Percentiles rank a stretch among this genome's conserved stretches.
Evolutionary conservation across 192 early-diverging fungal species (phyloP).

Genomic region (Coemansia reversa): DNA sequence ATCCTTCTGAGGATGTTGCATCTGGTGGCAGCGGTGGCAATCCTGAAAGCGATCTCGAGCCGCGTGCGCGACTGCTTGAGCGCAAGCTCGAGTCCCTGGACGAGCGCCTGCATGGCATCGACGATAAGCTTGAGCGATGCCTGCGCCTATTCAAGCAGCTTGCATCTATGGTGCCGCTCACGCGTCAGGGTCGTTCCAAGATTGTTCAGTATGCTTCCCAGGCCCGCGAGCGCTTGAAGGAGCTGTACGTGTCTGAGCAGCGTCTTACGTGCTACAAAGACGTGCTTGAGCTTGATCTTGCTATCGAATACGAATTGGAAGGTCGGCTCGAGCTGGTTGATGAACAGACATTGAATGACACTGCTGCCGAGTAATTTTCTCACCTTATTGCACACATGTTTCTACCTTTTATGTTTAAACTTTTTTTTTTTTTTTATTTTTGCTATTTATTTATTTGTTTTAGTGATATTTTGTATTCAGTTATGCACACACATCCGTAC

Average conservation of each 20-base stretch:
- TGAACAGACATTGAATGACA: not conserved
- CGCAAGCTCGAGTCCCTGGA: slow-evolving; percentile 55
- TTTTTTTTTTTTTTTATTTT: not conserved
- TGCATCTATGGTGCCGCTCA: slow-evolving; percentile 68
- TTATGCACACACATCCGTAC: slow-evolving; percentile 29
- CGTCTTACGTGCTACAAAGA: slow-evolving; percentile 72
- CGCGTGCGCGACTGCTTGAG: slow-evolving; percentile 45
- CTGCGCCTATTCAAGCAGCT: slow-evolving; percentile 66
- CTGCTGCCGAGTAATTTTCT: not conserved
- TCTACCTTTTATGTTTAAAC: not conserved
- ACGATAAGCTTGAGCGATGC: slow-evolving; percentile 56
- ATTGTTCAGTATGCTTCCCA: slow-evolving; percentile 55
- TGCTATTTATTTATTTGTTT: slow-evolving; percentile 7
- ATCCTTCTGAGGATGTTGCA: not conserved
- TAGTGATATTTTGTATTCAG: not conserved
- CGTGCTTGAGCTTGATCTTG: slow-evolving; percentile 63
- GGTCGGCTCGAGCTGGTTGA: not conserved
- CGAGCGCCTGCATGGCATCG: slow-evolving; percentile 49
- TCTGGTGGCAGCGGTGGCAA: not conserved
- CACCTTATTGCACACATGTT: not conserved
- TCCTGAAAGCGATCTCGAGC: slow-evolving; percentile 5
- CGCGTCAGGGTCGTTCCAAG: slow-evolving; percentile 61
- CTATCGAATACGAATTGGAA: slow-evolving; percentile 52
- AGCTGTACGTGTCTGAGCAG: slow-evolving; percentile 61
- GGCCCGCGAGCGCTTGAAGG: slow-evolving; percentile 55